A percentile compares a stretch with the other conserved stretches of the same genome.
phyloP scores from a whole-genome alignment of 441 rosid species.

The Bruguiera hainesii region DNA sequence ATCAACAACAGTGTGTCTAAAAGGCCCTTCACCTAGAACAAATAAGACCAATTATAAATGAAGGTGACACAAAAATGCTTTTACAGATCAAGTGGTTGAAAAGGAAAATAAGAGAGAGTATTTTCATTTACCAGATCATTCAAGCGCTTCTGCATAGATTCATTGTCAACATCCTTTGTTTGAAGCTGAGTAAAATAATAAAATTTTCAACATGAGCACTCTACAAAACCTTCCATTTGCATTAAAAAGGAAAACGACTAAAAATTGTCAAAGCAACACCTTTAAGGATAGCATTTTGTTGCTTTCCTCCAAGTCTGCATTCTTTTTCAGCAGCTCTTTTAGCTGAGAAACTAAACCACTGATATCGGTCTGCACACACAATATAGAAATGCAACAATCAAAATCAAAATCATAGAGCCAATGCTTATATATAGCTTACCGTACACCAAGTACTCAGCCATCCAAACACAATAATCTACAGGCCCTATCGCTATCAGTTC shows the following conservation, averaged over 20 bases:
- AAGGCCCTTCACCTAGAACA: neutral
- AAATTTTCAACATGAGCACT: slow-evolving; percentile 12
- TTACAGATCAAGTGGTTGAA: neutral
- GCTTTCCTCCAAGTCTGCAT: slow-evolving; percentile 64
- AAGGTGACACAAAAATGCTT: neutral
- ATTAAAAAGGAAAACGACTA: neutral
- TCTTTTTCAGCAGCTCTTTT: slow-evolving; percentile 68
- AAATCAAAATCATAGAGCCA: neutral
- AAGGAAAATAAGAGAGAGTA: neutral
- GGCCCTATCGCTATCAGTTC: neutral
- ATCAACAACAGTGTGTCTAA: neutral
- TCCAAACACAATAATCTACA: neutral
- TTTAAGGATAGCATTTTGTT: slow-evolving; percentile 48
- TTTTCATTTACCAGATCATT: slow-evolving; percentile 57
- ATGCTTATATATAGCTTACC: neutral
- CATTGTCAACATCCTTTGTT: slow-evolving; percentile 56
- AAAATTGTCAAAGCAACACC: slow-evolving; percentile 32
- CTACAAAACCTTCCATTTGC: slow-evolving; percentile 8
- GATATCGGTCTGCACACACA: slow-evolving; percentile 63
- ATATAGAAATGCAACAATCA: slow-evolving; percentile 9
- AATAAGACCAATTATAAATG: neutral
- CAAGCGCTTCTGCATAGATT: slow-evolving; percentile 50
- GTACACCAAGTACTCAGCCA: neutral
- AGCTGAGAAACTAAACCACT: slow-evolving; percentile 85
- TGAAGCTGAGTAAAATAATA: slow-evolving; percentile 50